Evolutionary conservation across 306 rosid genomes (phyloP).

Genomic region (Boehmeria nivea): DNA sequence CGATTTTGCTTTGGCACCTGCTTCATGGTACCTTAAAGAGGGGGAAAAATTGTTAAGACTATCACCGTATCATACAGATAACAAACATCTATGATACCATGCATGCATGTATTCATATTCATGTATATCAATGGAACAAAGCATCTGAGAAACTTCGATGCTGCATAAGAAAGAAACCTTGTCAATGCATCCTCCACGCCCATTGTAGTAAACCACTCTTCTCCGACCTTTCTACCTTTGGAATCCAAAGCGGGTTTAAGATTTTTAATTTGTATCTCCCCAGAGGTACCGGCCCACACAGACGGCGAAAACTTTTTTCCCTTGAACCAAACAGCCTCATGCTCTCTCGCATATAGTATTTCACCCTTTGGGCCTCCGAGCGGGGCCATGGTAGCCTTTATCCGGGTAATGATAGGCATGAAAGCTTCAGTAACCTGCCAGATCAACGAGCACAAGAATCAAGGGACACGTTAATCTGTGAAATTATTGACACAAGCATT

Average conservation of each 20-base stretch:
- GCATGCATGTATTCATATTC: neutral
- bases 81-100: neutral
- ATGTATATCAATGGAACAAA: neutral
- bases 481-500: neutral
- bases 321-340: conserved; percentile 95
- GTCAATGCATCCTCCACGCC: conserved; percentile 84
- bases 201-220: conserved; percentile 85
- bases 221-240: conserved; percentile 88
- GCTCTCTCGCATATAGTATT: conserved; percentile 77
- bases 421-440: conserved; percentile 83
- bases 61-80: neutral
- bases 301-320: conserved; percentile 72
- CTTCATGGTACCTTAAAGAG: conserved; percentile 74
- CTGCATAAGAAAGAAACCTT: conserved; percentile 36
- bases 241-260: conserved; percentile 88
- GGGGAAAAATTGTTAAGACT: neutral
- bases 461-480: neutral
- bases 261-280: conserved; percentile 82
- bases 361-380: conserved; percentile 91
- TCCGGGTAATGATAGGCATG: conserved; percentile 66
- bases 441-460: conserved; percentile 13
- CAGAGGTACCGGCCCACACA: conserved; percentile 74
- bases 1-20: conserved; percentile 60
- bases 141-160: conserved; percentile 5
- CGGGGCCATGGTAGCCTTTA: conserved; percentile 70